Evolutionary conservation across 768 basidiomycete genomes (phyloP).

Genomic region (Kwoniella newhampshirensis): DNA sequence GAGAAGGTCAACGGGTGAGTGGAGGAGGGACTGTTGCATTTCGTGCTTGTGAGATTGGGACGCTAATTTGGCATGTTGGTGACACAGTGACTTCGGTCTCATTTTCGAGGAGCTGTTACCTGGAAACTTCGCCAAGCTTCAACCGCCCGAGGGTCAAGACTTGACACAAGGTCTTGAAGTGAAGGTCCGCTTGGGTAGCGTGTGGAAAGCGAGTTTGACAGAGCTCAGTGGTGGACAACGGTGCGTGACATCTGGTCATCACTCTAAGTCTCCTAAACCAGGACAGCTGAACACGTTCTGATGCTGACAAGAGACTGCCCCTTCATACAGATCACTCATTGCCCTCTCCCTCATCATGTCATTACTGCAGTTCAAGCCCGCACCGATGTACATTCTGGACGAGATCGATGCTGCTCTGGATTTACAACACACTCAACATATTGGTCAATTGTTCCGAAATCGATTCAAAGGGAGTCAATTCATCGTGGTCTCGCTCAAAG

Average conservation of each 20-base stretch:
- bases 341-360: slow-evolving; percentile 98
- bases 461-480: slow-evolving; percentile 98
- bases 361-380: slow-evolving; percentile 96
- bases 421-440: slow-evolving; percentile 78
- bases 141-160: slow-evolving; percentile 89
- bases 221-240: slow-evolving; percentile 96
- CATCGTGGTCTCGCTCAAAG: slow-evolving; percentile 95
- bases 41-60: background rate
- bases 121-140: slow-evolving; percentile 92
- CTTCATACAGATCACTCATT: slow-evolving; percentile 78
- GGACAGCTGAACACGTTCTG: background rate
- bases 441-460: slow-evolving; percentile 94
- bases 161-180: slow-evolving; percentile 94
- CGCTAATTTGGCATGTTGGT: background rate
- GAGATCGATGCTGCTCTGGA: slow-evolving; percentile 98
- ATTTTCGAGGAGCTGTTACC: slow-evolving; percentile 95
- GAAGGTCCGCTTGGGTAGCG: slow-evolving; percentile 87
- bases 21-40: background rate
- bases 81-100: slow-evolving; percentile 82
- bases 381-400: slow-evolving; percentile 98
- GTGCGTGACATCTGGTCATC: slow-evolving; percentile 57
- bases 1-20: slow-evolving; percentile 86
- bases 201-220: slow-evolving; percentile 97
- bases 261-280: background rate
- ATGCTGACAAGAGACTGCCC: too few species aligned